phyloP scores from a whole-genome alignment of 2,329 filamentous ascomycete species.

The Trichoderma sp. region DNA sequence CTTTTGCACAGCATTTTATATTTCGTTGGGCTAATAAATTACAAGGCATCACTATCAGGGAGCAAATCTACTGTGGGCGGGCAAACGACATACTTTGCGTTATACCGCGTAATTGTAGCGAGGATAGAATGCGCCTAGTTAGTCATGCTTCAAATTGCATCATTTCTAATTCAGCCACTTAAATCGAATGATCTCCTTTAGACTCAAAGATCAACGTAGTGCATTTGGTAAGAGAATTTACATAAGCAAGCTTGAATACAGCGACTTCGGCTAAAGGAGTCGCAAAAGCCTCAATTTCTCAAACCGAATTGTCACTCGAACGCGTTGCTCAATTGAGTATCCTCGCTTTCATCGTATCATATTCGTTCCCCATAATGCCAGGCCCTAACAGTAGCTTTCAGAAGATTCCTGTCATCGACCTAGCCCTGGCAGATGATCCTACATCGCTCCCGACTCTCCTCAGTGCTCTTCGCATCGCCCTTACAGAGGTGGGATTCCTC shows the following conservation, averaged over 20 bases:
- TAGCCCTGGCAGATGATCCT: slow-evolving; percentile 45
- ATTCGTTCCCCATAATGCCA: neutral
- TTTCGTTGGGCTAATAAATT: neutral
- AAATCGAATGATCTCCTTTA: neutral
- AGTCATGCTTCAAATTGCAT: neutral
- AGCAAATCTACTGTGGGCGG: too few species aligned
- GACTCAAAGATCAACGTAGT: neutral
- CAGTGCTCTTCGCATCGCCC: slow-evolving; percentile 46
- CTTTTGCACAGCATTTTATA: neutral
- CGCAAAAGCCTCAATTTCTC: neutral
- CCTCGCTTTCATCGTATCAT: neutral
- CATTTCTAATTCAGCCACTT: neutral
- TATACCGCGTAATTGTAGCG: neutral
- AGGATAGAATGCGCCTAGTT: neutral
- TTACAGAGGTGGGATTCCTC: slow-evolving; percentile 55
- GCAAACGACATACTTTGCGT: too few species aligned
- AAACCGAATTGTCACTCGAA: neutral
- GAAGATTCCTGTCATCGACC: slow-evolving; percentile 52
- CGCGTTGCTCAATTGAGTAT: neutral
- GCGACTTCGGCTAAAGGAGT: neutral
- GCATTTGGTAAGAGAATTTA: neutral
- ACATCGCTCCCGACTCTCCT: slow-evolving; percentile 42
- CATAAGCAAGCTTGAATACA: slow-evolving; percentile 6
- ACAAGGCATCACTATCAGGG: neutral
- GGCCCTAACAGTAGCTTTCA: slow-evolving; percentile 33